Conservation (phyloP, 352 stramenopile species). For the Saprolegnia parasitica region DNA sequence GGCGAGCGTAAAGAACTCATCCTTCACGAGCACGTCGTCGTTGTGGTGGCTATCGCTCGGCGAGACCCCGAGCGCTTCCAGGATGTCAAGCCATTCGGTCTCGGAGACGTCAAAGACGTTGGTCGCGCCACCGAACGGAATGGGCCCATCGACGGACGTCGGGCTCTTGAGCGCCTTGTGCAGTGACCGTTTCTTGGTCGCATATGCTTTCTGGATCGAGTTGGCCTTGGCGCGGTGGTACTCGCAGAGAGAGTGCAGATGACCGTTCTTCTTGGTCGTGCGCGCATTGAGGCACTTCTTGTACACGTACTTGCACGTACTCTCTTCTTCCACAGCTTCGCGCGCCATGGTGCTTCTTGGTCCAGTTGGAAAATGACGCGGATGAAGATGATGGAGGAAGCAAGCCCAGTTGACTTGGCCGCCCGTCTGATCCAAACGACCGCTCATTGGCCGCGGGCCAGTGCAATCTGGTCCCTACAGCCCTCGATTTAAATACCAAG, state of each 20-base stretch:
- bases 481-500: neutral
- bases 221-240: constrained; percentile 12
- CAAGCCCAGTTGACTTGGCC: too few species aligned
- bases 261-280: constrained; percentile 13
- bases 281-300: constrained; percentile 15
- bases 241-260: constrained; percentile 7
- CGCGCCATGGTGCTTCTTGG: neutral
- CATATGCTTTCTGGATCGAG: constrained; percentile 15
- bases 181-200: constrained; percentile 4
- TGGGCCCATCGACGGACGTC: neutral
- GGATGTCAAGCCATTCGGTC: constrained; percentile 7
- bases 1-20: neutral
- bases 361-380: neutral
- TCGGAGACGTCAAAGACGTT: constrained; percentile 11
- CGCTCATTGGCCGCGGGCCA: neutral
- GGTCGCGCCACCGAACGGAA: neutral
- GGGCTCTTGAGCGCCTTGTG: constrained; percentile 6
- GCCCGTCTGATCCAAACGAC: neutral
- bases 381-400: too few species aligned
- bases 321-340: neutral
- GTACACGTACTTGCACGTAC: constrained; percentile 15
- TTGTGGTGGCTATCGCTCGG: neutral
- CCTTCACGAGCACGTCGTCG: neutral
- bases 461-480: neutral
- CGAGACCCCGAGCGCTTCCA: neutral